Evolutionary conservation across 163 green algal species (phyloP), one percentile per base, ranked within the genome.

Genomic region (Prototheca wickerhamii): DNA sequence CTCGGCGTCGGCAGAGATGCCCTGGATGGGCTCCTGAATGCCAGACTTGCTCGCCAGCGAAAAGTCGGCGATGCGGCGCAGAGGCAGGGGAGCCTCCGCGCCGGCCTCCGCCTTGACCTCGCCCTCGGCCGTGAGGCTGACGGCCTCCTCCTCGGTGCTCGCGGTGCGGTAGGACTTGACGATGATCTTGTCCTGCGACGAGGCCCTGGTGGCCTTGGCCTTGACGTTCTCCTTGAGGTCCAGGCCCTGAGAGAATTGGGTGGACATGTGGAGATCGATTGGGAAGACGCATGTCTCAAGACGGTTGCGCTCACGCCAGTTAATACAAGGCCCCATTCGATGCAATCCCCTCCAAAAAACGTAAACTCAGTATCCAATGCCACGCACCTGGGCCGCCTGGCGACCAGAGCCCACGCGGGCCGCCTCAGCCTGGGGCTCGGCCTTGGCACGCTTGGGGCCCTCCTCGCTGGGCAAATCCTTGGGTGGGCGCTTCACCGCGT

Each of bases 11-110:
- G 68, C 34, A 23, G 58, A 61, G 21, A 83, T 25, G 23, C 64
- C 56, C n/a, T 89, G 76, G 2, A 93, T 31, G 12, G 77, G 77
- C 60, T 87, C 71, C 7, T 62, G 8, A 12, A 79, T 66, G 52
- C 77, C 83, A 4, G 60, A 61, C 3, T 37, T 34, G 31, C 82
- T 68, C 0, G 61, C 55, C 5, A 89, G 56, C 4, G 25, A 58
- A 58, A 86, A 91, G 63, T 88, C 70, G 2, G 73, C 42, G 58
- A 91, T 63, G 50, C 84, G 78, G 56, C 37, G 52, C n/a, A 20
- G 25, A 55, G 32, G 31, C 29, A 37, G 18, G 28, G 18, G 5
- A 33, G 2, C 51, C 29, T 4, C 31, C 29, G 8, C 51, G 30
- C 3, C 37, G 26, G 20, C 35, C 31, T 40, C 49, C 43, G 32